A percentile compares a stretch with the other conserved stretches of the same genome.
Conservation (phyloP, 306 rosid genomes). For the Rubus parviflorus region DNA sequence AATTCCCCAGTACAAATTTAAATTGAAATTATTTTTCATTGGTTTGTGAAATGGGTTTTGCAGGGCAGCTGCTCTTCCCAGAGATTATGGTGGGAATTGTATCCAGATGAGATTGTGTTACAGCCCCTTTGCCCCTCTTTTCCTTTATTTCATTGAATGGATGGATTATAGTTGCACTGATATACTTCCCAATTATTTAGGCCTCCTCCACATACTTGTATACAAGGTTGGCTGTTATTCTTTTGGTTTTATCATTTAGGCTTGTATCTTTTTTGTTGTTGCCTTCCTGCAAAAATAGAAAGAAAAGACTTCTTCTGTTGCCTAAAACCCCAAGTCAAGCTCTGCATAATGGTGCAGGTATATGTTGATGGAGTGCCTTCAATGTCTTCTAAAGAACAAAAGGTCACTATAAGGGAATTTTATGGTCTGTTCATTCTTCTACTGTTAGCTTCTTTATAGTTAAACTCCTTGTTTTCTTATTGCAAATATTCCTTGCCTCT, state of each 20-base stretch:
- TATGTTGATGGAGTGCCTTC: conserved; percentile 65
- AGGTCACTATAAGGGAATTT: conserved; percentile 61
- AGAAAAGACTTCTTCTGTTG: background rate
- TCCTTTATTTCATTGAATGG: conserved; percentile 70
- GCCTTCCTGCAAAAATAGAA: background rate
- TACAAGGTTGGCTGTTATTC: conserved; percentile 47
- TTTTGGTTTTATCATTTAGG: background rate
- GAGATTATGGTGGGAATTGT: conserved; percentile 55
- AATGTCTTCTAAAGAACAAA: conserved; percentile 60
- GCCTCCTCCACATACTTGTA: conserved; percentile 59
- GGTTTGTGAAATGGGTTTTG: conserved; percentile 27
- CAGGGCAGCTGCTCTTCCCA: conserved; percentile 64
- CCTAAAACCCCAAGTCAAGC: conserved; percentile 18
- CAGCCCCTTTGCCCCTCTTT: conserved; percentile 71
- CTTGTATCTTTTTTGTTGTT: background rate
- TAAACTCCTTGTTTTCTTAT: background rate
- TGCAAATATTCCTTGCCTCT: background rate
- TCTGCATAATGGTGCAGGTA: conserved; percentile 42
- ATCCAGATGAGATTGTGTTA: conserved; percentile 68
- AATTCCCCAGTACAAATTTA: background rate
- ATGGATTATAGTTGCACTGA: conserved; percentile 67
- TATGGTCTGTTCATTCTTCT: conserved; percentile 44
- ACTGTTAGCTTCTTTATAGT: conserved; percentile 10
- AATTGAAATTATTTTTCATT: background rate
- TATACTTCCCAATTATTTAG: conserved; percentile 58